phyloP scores from a whole-genome alignment of 345 rosid genomes.

The Salix viminalis region DNA sequence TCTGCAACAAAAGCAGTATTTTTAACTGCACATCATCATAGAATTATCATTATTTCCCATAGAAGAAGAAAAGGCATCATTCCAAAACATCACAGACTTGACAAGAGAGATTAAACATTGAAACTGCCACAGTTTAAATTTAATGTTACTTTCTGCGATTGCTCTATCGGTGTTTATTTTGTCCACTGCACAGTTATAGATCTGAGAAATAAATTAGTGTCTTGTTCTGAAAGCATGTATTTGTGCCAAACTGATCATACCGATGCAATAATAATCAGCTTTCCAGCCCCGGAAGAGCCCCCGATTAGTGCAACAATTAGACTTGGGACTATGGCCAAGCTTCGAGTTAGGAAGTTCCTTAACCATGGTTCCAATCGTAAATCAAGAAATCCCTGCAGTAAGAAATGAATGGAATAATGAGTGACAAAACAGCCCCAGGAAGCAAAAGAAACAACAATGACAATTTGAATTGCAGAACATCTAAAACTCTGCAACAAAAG shows the following conservation, averaged over 20 bases:
- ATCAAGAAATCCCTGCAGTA: slow-evolving; percentile 70
- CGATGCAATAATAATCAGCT: slow-evolving; percentile 87
- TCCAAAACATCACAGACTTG: too few species aligned
- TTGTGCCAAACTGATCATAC: slow-evolving; percentile 29
- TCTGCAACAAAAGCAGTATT: too few species aligned
- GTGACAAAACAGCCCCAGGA: background rate
- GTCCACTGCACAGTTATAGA: too few species aligned
- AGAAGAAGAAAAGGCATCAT: too few species aligned
- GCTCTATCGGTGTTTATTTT: too few species aligned
- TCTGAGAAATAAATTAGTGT: too few species aligned
- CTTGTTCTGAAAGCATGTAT: background rate
- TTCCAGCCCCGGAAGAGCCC: slow-evolving; percentile 89
- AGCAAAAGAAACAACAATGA: background rate
- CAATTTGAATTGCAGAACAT: background rate
- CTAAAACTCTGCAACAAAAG: background rate
- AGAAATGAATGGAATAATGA: background rate
- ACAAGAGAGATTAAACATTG: too few species aligned
- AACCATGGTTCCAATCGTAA: slow-evolving; percentile 75
- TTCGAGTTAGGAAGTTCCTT: slow-evolving; percentile 75
- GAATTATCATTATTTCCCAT: too few species aligned
- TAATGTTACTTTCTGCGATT: too few species aligned
- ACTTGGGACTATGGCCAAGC: slow-evolving; percentile 91
- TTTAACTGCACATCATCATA: too few species aligned
- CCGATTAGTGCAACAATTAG: slow-evolving; percentile 81
- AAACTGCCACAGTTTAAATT: too few species aligned